Conservation (phyloP, 78 protist genomes). For the Dictyostelium purpureum region DNA sequence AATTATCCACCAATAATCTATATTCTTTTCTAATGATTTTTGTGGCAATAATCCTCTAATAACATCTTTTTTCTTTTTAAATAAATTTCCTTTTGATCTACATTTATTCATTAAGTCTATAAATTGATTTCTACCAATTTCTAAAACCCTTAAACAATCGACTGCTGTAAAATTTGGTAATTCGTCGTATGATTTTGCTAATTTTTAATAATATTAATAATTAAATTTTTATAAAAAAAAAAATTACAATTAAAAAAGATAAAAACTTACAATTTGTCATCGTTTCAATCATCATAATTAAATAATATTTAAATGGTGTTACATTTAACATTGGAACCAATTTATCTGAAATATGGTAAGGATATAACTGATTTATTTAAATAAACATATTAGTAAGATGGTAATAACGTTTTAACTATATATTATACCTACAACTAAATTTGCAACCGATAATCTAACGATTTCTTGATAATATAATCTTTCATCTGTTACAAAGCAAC, state of each 20-base stretch:
- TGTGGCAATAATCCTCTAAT: slow-evolving; percentile 64
- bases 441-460: slow-evolving; percentile 56
- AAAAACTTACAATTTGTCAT: slow-evolving; percentile 45
- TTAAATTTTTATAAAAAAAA: neutral
- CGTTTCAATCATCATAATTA: slow-evolving; percentile 85
- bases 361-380: slow-evolving; percentile 56
- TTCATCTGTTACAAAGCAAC: slow-evolving; percentile 61
- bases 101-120: slow-evolving; percentile 83
- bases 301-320: slow-evolving; percentile 82
- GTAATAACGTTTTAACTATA: too few species aligned
- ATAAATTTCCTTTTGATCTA: slow-evolving; percentile 75
- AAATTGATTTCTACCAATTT: slow-evolving; percentile 83
- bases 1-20: slow-evolving; percentile 83
- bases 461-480: slow-evolving; percentile 78
- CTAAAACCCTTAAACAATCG: slow-evolving; percentile 80
- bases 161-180: slow-evolving; percentile 87
- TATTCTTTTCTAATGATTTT: slow-evolving; percentile 49
- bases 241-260: neutral
- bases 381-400: neutral
- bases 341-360: slow-evolving; percentile 79
- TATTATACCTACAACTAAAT: slow-evolving; percentile 61
- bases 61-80: slow-evolving; percentile 74
- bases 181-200: slow-evolving; percentile 84
- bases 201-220: too few species aligned
- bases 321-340: slow-evolving; percentile 44